Conservation (phyloP, 352 stramenopile species). For the Pythium graminicola region DNA sequence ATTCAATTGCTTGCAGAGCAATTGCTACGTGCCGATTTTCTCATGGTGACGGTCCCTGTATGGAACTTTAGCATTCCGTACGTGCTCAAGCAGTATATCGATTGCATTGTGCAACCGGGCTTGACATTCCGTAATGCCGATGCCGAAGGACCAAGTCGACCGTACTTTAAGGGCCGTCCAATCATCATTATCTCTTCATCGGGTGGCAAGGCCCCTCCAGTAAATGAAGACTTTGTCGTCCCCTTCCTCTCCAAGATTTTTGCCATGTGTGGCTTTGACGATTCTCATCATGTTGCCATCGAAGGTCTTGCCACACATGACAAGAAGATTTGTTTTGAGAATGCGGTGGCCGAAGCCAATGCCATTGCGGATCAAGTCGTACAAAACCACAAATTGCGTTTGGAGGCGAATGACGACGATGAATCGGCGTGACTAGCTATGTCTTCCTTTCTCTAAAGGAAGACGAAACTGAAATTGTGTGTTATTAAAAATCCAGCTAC, state of each 20-base stretch:
- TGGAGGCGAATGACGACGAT: conserved; percentile 34
- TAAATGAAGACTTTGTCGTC: conserved; percentile 59
- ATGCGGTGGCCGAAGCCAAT: conserved; percentile 49
- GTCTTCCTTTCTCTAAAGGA: not conserved
- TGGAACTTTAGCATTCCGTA: conserved; percentile 79
- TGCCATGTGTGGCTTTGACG: conserved; percentile 67
- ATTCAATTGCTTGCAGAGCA: conserved; percentile 60
- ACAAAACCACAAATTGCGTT: conserved; percentile 42
- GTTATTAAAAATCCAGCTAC: not conserved
- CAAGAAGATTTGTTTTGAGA: conserved; percentile 58
- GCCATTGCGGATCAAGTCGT: conserved; percentile 52
- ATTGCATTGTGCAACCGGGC: conserved; percentile 67
- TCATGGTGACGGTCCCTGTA: conserved; percentile 66
- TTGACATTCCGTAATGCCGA: conserved; percentile 69
- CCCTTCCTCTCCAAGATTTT: conserved; percentile 71
- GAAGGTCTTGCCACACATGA: conserved; percentile 51
- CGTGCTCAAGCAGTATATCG: conserved; percentile 80
- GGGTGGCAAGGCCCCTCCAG: conserved; percentile 48
- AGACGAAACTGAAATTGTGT: not conserved
- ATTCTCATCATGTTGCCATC: conserved; percentile 58
- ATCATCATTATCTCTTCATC: conserved; percentile 75
- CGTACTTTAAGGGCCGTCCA: conserved; percentile 48
- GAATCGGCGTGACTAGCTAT: not conserved
- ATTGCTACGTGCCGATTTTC: conserved; percentile 61
- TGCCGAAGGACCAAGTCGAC: conserved; percentile 42